Conservation (phyloP, 2,329 filamentous ascomycete species). For the Fusarium pseudoanthophilum region DNA sequence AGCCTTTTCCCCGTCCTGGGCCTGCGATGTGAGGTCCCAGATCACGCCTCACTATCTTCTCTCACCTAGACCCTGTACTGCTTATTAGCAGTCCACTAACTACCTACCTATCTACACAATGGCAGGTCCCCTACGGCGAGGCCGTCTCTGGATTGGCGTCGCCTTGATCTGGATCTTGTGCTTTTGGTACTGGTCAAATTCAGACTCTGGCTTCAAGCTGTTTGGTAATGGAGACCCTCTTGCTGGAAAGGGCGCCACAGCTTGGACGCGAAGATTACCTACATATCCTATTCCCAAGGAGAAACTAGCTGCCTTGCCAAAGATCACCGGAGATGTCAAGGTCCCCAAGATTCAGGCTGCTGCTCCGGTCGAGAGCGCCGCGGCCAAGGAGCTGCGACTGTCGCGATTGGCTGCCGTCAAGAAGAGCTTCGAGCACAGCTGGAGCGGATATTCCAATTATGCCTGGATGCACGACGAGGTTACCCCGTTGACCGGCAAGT, state of each 20-base stretch:
- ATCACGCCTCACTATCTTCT: conserved; percentile 13
- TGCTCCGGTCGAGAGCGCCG: conserved; percentile 47
- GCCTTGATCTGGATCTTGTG: conserved; percentile 38
- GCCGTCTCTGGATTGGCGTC: conserved; percentile 43
- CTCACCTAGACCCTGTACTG: conserved; percentile 14
- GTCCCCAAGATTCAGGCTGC: conserved; percentile 47
- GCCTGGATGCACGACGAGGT: conserved; percentile 74
- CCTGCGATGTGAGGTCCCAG: conserved; percentile 33
- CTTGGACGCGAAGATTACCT: conserved; percentile 38
- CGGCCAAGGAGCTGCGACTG: conserved; percentile 47
- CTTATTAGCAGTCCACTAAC: conserved; percentile 15
- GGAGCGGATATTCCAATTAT: conserved; percentile 67
- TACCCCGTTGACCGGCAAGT: conserved; percentile 62
- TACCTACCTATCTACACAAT: conserved; percentile 26
- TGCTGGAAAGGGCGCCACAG: conserved; percentile 36
- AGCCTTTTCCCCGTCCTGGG: conserved; percentile 20
- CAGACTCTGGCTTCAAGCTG: conserved; percentile 21
- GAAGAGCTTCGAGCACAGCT: conserved; percentile 64
- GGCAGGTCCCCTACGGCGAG: conserved; percentile 36
- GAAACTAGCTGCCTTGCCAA: conserved; percentile 49
- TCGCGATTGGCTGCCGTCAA: conserved; percentile 57
- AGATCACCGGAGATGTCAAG: conserved; percentile 38
- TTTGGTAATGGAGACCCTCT: conserved; percentile 39
- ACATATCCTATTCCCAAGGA: conserved; percentile 41
- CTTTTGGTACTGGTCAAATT: conserved; percentile 42